phyloP scores from a whole-genome alignment of 805 yeast genomes.

The Candida sonorensis region DNA sequence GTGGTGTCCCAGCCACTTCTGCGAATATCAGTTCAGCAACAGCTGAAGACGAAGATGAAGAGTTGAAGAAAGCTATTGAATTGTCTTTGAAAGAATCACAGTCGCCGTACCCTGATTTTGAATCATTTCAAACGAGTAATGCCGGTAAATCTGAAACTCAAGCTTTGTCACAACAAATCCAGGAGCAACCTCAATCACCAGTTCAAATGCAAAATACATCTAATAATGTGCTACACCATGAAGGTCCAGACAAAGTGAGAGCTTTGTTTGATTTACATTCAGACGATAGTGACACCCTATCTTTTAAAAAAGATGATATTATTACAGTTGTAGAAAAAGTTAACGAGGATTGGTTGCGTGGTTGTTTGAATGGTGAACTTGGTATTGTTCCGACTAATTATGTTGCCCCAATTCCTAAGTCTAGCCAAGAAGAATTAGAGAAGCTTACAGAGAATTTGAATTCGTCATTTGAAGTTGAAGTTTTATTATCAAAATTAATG shows the following conservation, averaged over 20 bases:
- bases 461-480: slow-evolving; percentile 58
- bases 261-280: slow-evolving; percentile 81
- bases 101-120: slow-evolving; percentile 13
- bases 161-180: slow-evolving; percentile 1
- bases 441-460: slow-evolving; percentile 44
- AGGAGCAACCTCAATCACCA: slow-evolving; percentile 1
- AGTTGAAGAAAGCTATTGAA: slow-evolving; percentile 67
- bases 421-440: slow-evolving; percentile 52
- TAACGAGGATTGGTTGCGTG: slow-evolving; percentile 94
- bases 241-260: slow-evolving; percentile 41
- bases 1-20: too few species aligned
- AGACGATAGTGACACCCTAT: slow-evolving; percentile 78
- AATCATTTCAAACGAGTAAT: background rate
- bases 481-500: slow-evolving; percentile 50
- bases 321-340: slow-evolving; percentile 83
- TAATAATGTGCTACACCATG: slow-evolving; percentile 9
- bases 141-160: too few species aligned
- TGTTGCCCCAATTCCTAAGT: slow-evolving; percentile 70
- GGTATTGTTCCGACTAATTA: slow-evolving; percentile 94
- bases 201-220: slow-evolving; percentile 11
- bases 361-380: slow-evolving; percentile 68
- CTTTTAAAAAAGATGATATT: slow-evolving; percentile 81
- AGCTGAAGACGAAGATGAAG: slow-evolving; percentile 68
- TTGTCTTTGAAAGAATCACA: slow-evolving; percentile 62
- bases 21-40: background rate